These are phyloP conservation scores for Chaetomiaceae sp. DNA, from an alignment of 2,329 filamentous ascomycete genomes.

Conservation along the genomic window DNA sequence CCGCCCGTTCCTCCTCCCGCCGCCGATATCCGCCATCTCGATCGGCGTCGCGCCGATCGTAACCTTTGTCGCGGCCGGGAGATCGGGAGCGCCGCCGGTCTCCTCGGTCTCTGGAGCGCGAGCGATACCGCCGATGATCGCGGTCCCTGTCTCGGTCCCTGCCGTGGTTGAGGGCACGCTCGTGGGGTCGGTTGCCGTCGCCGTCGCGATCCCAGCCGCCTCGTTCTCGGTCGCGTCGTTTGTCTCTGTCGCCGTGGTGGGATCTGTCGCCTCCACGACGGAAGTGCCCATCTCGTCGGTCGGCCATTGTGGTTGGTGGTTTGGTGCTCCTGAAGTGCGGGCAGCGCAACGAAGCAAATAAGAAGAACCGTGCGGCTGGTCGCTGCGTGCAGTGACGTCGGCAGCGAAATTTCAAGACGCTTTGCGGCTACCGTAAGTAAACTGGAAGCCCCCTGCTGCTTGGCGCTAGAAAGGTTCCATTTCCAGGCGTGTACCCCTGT, in stretches of 20 bases:
- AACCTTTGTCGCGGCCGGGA: conserved; percentile 16
- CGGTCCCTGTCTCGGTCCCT: conserved; percentile 24
- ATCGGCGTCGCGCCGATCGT: conserved; percentile 16
- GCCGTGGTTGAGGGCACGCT: conserved; percentile 13
- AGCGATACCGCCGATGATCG: conserved; percentile 13
- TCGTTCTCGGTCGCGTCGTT: conserved; percentile 15
- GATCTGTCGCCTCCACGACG: conserved; percentile 16
- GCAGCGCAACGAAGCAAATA: not conserved
- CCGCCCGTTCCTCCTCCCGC: conserved; percentile 2
- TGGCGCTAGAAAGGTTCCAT: too few relatives aligned
- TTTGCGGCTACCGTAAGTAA: too few relatives aligned
- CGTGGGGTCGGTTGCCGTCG: conserved; percentile 2
- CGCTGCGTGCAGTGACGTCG: too few relatives aligned
- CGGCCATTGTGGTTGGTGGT: conserved; percentile 9
- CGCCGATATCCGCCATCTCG: conserved; percentile 4
- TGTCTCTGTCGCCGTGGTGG: conserved; percentile 13
- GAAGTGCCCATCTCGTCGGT: conserved; percentile 15
- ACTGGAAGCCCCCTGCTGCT: too few relatives aligned
- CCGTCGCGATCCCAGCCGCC: conserved; percentile 8
- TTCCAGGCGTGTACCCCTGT: too few relatives aligned
- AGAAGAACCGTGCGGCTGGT: not conserved
- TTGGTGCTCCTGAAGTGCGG: not conserved
- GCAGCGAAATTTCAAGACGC: too few relatives aligned
- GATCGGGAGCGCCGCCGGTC: conserved; percentile 20
- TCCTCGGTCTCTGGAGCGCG: conserved; percentile 10